Base-by-base conservation (phyloP, 371 early-diverging fungal species). In the Lichtheimia hyalospora region DNA sequence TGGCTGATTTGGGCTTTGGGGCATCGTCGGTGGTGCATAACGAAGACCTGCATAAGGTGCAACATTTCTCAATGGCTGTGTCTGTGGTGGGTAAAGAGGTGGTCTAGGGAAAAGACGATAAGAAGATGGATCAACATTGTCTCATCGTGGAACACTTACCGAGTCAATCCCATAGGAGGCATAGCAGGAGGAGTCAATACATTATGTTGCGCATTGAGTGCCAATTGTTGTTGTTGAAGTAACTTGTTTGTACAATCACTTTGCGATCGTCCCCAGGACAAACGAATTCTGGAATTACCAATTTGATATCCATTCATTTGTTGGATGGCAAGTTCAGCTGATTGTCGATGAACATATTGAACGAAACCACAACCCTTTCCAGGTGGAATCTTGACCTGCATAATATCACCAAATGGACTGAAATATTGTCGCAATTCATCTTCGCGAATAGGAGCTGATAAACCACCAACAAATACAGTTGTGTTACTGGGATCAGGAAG, bases 301-400 rank as follows among this genome's bases (percentile, higher is more conserved):
- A 96, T 87, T 53, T 86, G 69, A 62, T 87, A 89, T 8, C 94
- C 93, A 70, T 94, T 92, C 88, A 97, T 87, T 64, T 89, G 86
- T 55, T 81, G 82, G 68, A 97, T 92, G 4, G 97, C 96, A 51
- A 84, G 73, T 68, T 96, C 96, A 7, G 97, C 96, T 48, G 88
- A 82, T 41, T 84, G 83, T 14, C 95, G 82, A 51, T 88, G 84
- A 5, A 85, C 87, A 71, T 85, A 97, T 59, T 92, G 92, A 21
- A 96, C 95, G 79, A 96, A 96, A 5, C 96, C 97, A 74, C 97
- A 96, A 6, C 93, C 92, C 67, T 94, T 95, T 42, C 93, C 93
- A 16, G 90, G 88, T 18, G 96, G 95, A 60, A 97, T 94, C 69
- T 96, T 96, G 66, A 92, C 91, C 73, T 94, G 90, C 0, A 82